These are phyloP conservation scores for Cladophialophora bantiana DNA, from an alignment of 2,329 filamentous ascomycete species.

Conservation along the genomic window DNA sequence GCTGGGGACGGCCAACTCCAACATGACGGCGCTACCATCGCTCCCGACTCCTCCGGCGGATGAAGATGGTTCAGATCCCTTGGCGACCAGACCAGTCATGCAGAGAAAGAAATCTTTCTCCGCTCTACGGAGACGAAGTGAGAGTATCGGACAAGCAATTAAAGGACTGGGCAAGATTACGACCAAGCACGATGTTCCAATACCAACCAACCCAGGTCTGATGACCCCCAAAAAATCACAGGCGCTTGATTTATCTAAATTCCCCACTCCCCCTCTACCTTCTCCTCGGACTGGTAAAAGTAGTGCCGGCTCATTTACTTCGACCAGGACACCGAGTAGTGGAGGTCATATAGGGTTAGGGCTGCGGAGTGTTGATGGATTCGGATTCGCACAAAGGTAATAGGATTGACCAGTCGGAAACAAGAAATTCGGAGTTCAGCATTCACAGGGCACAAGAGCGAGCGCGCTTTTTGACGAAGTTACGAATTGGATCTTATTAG, in stretches of 20 bases:
- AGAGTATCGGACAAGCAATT: constrained; percentile 40
- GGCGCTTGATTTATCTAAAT: constrained; percentile 20
- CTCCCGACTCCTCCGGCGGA: constrained; percentile 25
- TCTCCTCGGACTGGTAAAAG: constrained; percentile 22
- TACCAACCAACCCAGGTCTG: constrained; percentile 19
- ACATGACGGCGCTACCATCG: constrained; percentile 32
- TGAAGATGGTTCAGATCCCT: constrained; percentile 15
- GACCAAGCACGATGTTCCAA: constrained; percentile 30
- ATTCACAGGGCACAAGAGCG: constrained; percentile 9
- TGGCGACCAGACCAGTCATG: constrained; percentile 17
- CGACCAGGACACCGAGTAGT: constrained; percentile 24
- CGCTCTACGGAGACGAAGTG: constrained; percentile 35
- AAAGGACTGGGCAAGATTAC: constrained; percentile 34
- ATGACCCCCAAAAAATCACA: constrained; percentile 21
- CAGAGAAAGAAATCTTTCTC: constrained; percentile 37
- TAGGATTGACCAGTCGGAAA: not conserved
- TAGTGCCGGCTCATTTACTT: constrained; percentile 28
- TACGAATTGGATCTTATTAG: constrained; percentile 25
- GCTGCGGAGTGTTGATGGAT: constrained; percentile 29
- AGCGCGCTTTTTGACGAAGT: constrained; percentile 20
- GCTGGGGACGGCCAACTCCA: constrained; percentile 11
- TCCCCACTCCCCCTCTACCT: constrained; percentile 33
- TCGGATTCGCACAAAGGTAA: constrained; percentile 19
- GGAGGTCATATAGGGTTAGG: constrained; percentile 29
- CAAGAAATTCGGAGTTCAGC: not conserved